A percentile compares a stretch with the other conserved stretches of the same genome.
phyloP scores from a whole-genome alignment of 148 eudicot species.

The Suaeda aralocaspica region DNA sequence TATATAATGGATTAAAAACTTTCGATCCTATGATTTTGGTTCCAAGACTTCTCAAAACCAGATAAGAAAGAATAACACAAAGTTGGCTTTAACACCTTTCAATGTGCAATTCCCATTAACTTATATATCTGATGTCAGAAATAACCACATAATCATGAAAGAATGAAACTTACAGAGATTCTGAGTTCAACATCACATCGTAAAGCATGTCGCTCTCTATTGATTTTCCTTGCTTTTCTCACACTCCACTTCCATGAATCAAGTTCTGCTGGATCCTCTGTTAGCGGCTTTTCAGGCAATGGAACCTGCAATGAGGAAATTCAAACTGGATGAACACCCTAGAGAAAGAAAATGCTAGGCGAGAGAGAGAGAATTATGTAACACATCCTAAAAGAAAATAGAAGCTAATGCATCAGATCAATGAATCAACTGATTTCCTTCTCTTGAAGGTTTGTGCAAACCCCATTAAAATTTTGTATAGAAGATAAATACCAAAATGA shows the following conservation, averaged over 20 bases:
- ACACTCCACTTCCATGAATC: slow-evolving; percentile 69
- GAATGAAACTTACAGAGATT: slow-evolving; percentile 54
- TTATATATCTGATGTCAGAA: not conserved
- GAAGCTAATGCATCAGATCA: slow-evolving; percentile 6
- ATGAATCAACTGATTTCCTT: too few species aligned
- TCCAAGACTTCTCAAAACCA: not conserved
- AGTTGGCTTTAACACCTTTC: not conserved
- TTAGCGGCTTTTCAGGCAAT: slow-evolving; percentile 57
- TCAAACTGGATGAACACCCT: slow-evolving; percentile 10
- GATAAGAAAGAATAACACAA: not conserved
- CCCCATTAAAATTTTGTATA: not conserved
- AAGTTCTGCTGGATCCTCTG: slow-evolving; percentile 53
- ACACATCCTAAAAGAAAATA: not conserved
- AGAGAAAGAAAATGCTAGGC: not conserved
- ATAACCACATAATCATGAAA: slow-evolving; percentile 4
- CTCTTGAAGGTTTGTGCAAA: too few species aligned
- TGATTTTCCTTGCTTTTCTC: slow-evolving; percentile 65
- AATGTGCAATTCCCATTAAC: not conserved
- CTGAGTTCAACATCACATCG: slow-evolving; percentile 85
- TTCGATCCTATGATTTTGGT: not conserved
- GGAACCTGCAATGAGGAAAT: slow-evolving; percentile 48
- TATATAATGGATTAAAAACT: not conserved
- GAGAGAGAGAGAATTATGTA: not conserved
- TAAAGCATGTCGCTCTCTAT: slow-evolving; percentile 74
- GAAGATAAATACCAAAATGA: not conserved